Conservation (phyloP, 129 eudicot genomes). For the Tagetes erecta region DNA sequence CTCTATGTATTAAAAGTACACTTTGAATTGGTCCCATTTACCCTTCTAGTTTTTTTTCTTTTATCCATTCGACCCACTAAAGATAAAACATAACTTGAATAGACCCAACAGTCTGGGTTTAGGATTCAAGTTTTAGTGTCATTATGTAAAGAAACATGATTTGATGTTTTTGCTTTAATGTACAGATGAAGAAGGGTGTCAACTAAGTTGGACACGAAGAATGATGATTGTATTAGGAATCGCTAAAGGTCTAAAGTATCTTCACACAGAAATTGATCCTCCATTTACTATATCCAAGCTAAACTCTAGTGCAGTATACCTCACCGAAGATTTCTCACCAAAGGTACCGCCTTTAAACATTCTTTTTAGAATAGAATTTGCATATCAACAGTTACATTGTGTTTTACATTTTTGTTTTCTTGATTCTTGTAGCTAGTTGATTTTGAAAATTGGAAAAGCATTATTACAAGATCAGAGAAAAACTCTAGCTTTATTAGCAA, state of each 20-base stretch:
- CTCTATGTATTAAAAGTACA: not conserved
- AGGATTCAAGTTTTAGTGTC: not conserved
- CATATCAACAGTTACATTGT: not conserved
- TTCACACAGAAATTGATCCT: constrained; percentile 86
- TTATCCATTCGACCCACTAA: not conserved
- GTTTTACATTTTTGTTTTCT: constrained; percentile 15
- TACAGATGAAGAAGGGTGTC: constrained; percentile 87
- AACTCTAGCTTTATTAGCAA: constrained; percentile 53
- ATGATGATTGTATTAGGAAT: constrained; percentile 84
- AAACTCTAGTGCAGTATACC: constrained; percentile 82
- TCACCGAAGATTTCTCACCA: constrained; percentile 92
- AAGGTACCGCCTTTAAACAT: constrained; percentile 44
- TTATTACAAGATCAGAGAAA: constrained; percentile 76
- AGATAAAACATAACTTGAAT: not conserved
- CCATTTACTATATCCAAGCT: constrained; percentile 83
- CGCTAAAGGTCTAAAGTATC: constrained; percentile 78
- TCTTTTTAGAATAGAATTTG: not conserved
- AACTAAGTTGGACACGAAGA: constrained; percentile 84
- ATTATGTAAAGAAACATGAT: constrained; percentile 16
- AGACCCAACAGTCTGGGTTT: not conserved
- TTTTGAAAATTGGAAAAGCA: constrained; percentile 89
- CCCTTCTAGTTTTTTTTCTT: not conserved
- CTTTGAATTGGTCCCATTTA: not conserved
- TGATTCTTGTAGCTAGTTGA: constrained; percentile 68
- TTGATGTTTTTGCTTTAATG: constrained; percentile 7